Conservation (phyloP, 2,329 filamentous ascomycete genomes). For the Colletotrichum australisinense region DNA sequence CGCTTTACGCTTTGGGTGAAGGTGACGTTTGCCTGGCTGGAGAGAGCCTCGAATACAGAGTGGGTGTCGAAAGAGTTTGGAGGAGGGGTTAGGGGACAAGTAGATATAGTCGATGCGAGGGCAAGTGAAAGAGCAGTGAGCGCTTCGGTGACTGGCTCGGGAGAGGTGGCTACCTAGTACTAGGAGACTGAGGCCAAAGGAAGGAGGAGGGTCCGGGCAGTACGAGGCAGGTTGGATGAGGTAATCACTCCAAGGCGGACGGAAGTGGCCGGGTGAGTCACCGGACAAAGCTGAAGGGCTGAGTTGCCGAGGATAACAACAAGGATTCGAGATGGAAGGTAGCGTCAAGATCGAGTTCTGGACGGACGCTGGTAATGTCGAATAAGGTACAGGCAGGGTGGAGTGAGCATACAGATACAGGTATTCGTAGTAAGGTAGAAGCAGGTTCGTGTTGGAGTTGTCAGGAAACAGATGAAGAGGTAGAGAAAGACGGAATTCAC, state of each 20-base stretch:
- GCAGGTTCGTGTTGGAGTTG: neutral
- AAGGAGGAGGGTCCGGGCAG: neutral
- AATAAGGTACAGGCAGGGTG: neutral
- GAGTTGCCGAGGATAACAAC: neutral
- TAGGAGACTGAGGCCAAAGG: neutral
- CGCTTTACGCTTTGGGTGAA: neutral
- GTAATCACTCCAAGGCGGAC: slow-evolving; percentile 2
- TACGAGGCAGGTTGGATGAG: neutral
- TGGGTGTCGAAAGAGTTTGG: neutral
- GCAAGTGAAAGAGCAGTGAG: slow-evolving; percentile 4
- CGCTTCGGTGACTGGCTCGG: slow-evolving; percentile 5
- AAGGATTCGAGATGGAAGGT: neutral
- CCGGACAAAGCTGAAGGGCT: neutral
- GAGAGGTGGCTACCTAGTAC: too few relatives aligned
- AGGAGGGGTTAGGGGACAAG: neutral
- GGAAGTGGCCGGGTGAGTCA: slow-evolving; percentile 32
- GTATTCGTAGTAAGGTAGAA: too few relatives aligned
- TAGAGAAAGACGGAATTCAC: neutral
- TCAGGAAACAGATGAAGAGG: neutral
- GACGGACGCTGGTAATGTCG: neutral
- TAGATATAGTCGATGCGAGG: neutral
- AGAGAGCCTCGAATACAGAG: neutral
- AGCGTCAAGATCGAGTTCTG: neutral
- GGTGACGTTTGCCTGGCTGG: neutral
- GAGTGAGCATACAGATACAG: neutral